Percentiles rank a stretch among this genome's conserved stretches.
These are phyloP conservation scores for Candida odintsovae DNA, from an alignment of 805 yeast genomes.

Conservation along the genomic window DNA sequence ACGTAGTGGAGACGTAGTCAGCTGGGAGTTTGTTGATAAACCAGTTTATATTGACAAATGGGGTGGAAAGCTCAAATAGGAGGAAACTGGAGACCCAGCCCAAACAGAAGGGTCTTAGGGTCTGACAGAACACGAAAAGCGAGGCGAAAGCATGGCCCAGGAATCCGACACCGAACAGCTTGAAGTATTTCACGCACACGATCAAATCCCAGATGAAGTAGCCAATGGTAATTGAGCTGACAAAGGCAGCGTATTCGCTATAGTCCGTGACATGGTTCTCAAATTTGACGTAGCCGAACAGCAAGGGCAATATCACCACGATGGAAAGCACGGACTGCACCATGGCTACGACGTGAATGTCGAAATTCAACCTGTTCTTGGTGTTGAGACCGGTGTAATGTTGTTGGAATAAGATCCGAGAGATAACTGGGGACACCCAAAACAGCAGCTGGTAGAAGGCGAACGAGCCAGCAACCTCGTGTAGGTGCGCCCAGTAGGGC, in stretches of 20 bases:
- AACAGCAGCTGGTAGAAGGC: conserved; percentile 55
- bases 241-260: conserved; percentile 72
- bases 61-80: conserved; percentile 84
- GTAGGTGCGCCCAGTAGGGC: conserved; percentile 52
- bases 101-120: conserved; percentile 69
- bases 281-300: conserved; percentile 44
- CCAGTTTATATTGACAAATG: conserved; percentile 94
- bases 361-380: conserved; percentile 65
- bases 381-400: conserved; percentile 43
- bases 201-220: conserved; percentile 88
- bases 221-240: conserved; percentile 68
- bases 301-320: conserved; percentile 54
- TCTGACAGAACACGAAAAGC: conserved; percentile 57
- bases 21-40: conserved; percentile 73
- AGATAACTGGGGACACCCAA: conserved; percentile 44
- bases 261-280: conserved; percentile 57
- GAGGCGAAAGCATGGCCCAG: conserved; percentile 82
- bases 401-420: conserved; percentile 43
- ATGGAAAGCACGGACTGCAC: conserved; percentile 73
- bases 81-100: conserved; percentile 81
- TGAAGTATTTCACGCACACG: conserved; percentile 59
- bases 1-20: conserved; percentile 49
- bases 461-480: conserved; percentile 62
- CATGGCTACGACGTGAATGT: conserved; percentile 86
- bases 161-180: conserved; percentile 76